Conservation (phyloP, 768 basidiomycete species). For the Amanita exitialis region DNA sequence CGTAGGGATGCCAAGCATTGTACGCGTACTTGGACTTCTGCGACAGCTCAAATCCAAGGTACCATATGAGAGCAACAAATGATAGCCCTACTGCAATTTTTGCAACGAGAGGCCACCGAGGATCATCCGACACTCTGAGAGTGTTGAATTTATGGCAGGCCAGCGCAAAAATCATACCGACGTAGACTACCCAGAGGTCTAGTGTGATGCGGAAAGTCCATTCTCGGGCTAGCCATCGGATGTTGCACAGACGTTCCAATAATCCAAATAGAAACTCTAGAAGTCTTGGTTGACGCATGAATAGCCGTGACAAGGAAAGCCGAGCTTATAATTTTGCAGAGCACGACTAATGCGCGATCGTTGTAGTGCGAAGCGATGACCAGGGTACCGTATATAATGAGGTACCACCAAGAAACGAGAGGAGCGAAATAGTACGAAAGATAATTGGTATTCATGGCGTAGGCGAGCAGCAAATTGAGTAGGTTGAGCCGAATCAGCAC, state of each 20-base stretch:
- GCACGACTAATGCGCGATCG: conserved; percentile 52
- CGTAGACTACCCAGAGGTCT: conserved; percentile 84
- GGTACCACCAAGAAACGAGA: conserved; percentile 84
- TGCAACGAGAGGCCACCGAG: conserved; percentile 47
- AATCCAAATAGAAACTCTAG: conserved; percentile 55
- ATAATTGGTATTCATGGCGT: conserved; percentile 89
- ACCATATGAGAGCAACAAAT: conserved; percentile 55
- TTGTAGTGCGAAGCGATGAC: conserved; percentile 63
- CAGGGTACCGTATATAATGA: conserved; percentile 80
- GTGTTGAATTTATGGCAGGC: conserved; percentile 70
- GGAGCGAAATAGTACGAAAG: conserved; percentile 88
- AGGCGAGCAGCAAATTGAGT: conserved; percentile 71
- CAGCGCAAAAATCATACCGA: conserved; percentile 74
- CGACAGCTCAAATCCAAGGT: conserved; percentile 70
- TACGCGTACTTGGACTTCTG: conserved; percentile 78
- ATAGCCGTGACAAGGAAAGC: conserved; percentile 50
- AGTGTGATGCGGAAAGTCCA: conserved; percentile 86
- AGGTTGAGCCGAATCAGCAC: conserved; percentile 79
- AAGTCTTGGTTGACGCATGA: conserved; percentile 55
- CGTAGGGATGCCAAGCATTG: conserved; percentile 77
- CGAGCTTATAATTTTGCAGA: conserved; percentile 62
- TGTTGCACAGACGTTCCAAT: conserved; percentile 56
- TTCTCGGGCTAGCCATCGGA: conserved; percentile 78
- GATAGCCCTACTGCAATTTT: conserved; percentile 43
- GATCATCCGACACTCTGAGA: conserved; percentile 55